Conservation (phyloP, 2,329 filamentous ascomycete genomes). For the Rhynchosporium graminicola region DNA sequence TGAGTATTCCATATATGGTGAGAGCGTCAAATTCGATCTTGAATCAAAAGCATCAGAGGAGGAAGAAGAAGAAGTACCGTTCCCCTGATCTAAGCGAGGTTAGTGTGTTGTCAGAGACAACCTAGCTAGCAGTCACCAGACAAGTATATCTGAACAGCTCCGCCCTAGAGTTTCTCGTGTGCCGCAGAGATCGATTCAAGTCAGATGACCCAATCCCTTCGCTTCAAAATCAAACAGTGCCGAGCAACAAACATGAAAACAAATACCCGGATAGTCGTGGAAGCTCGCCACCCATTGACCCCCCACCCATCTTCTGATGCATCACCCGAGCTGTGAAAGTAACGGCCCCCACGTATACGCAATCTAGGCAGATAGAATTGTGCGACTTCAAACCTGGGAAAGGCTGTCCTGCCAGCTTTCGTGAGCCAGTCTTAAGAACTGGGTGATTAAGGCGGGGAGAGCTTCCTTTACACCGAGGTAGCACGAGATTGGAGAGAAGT, state of each 20-base stretch:
- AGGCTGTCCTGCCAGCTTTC: constrained; percentile 9
- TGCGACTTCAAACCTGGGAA: background rate
- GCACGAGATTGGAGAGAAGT: background rate
- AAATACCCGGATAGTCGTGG: background rate
- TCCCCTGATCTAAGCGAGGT: background rate
- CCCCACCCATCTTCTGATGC: background rate
- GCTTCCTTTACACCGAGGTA: constrained; percentile 2
- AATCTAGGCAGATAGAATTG: background rate
- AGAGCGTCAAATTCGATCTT: too few relatives aligned
- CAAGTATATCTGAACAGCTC: too few relatives aligned
- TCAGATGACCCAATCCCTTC: too few relatives aligned
- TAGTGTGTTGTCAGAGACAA: background rate
- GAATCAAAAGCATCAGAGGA: too few relatives aligned
- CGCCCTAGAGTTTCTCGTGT: too few relatives aligned
- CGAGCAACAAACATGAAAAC: background rate
- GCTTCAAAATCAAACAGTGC: background rate
- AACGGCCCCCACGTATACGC: constrained; percentile 2
- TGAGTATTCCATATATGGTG: too few relatives aligned
- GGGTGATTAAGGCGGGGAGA: background rate
- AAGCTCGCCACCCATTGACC: background rate
- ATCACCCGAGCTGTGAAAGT: background rate
- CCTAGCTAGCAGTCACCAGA: too few relatives aligned
- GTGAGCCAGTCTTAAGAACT: background rate
- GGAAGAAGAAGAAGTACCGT: background rate
- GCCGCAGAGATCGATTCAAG: too few relatives aligned